A percentile compares a stretch with the other conserved stretches of the same genome.
phyloP scores from a whole-genome alignment of 345 rosid genomes.

The Physaria fendleri region DNA sequence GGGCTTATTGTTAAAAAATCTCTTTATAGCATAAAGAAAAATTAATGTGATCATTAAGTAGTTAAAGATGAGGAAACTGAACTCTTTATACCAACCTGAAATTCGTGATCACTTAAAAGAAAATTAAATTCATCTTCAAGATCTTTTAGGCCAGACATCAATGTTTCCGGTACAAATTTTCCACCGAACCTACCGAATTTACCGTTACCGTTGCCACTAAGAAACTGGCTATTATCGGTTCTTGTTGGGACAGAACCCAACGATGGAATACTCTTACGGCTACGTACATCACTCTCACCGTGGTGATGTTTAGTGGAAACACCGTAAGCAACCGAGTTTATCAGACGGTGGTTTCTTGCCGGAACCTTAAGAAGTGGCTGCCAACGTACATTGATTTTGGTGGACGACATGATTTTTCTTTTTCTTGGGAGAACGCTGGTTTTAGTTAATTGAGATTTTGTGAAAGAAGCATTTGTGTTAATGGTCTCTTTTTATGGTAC shows the following conservation, averaged over 20 bases:
- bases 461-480: too few relatives aligned
- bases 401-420: constrained; percentile 6
- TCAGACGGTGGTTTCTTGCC: constrained; percentile 10
- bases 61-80: too few relatives aligned
- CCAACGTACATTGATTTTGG: neutral
- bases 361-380: constrained; percentile 1
- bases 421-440: neutral
- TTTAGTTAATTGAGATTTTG: neutral
- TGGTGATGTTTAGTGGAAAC: neutral
- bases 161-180: constrained; percentile 67
- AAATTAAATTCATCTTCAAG: constrained; percentile 57
- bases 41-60: too few relatives aligned
- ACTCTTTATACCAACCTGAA: too few relatives aligned
- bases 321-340: neutral
- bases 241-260: constrained; percentile 6
- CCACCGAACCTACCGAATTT: constrained; percentile 72
- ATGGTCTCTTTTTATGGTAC: too few relatives aligned
- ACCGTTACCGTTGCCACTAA: neutral
- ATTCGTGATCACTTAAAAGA: constrained; percentile 39
- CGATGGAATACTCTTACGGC: neutral
- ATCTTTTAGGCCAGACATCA: constrained; percentile 39
- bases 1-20: too few relatives aligned
- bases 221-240: neutral
- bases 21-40: neutral
- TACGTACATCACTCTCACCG: neutral